Evolutionary conservation across 139 green algal genomes (phyloP), one percentile per base, ranked within the genome.

Genomic region (Zygnema cylindricum): DNA sequence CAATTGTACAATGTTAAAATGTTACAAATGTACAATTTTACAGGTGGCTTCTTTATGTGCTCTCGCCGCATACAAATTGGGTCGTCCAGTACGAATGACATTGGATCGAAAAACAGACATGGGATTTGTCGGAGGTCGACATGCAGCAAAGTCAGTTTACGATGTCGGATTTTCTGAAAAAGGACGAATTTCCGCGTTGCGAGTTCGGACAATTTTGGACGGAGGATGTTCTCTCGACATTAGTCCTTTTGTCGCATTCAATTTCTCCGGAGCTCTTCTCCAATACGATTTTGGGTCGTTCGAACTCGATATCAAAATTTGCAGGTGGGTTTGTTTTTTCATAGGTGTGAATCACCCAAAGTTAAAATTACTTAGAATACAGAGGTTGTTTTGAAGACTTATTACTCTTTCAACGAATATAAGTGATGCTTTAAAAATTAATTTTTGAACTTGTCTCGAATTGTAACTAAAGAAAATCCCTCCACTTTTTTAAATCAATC

Each of bases 81-180:
- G 69, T 1, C 32, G 49, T 0, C 86, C 86, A 0, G 86, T 91
- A 38, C 39, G 49, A 23, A 69, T 91, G 38, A 43, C 49, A 0
- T 55, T 91, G 1, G 86, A 91, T 41, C 86, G 86, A 36, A 76
- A 76, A 42, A 35, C 55, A 0, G 86, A 91, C 86, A 57, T 88
- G 40, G 75, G 40, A 0, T 32, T 89, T 0, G 36, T 36, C 1
- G 85, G 73, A 1, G 75, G 73, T 11, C 73, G 85, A 21, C 73
- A 89, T 30, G 11, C 78, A 22, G n/a, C 7, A 57, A 42, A 33
- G 36, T 54, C 85, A 0, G n/a, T 35, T 21, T 89, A 89, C 85
- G 30, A 86, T n/a, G 83, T 90, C 38, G 85, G 57, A 30, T 90
- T 78, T 35, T 57, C 42, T 49, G 25, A 39, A 38, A 25, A 49